These are phyloP conservation scores for Cryptococcus jaspeensis DNA, from an alignment of 1,284 basidiomycete genomes.

Conservation along the genomic window DNA sequence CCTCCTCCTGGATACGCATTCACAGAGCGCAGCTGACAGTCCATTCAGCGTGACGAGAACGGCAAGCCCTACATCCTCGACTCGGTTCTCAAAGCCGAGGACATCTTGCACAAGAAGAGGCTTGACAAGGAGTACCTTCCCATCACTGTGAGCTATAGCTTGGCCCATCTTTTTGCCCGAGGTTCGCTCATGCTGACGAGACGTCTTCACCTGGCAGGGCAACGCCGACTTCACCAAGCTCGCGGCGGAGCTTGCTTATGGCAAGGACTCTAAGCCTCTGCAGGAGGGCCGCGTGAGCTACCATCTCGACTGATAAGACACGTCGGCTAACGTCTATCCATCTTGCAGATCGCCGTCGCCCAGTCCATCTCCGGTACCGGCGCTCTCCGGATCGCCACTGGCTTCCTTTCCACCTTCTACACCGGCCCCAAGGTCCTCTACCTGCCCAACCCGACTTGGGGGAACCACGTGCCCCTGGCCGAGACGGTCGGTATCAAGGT, in stretches of 20 bases:
- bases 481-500: slow-evolving; percentile 90
- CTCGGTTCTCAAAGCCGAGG: slow-evolving; percentile 77
- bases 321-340: background rate
- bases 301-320: background rate
- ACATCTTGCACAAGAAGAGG: slow-evolving; percentile 61
- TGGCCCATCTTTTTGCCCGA: background rate
- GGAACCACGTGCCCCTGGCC: slow-evolving; percentile 85
- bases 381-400: slow-evolving; percentile 92
- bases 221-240: slow-evolving; percentile 80
- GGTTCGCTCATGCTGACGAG: background rate
- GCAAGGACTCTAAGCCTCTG: slow-evolving; percentile 74
- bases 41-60: slow-evolving; percentile 81
- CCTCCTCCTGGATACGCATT: background rate
- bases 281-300: slow-evolving; percentile 68
- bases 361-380: slow-evolving; percentile 98
- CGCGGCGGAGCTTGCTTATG: slow-evolving; percentile 88
- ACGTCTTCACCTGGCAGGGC: slow-evolving; percentile 45
- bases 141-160: slow-evolving; percentile 61
- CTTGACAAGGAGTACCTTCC: slow-evolving; percentile 98
- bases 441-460: slow-evolving; percentile 93
- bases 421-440: slow-evolving; percentile 85
- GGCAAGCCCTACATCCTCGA: slow-evolving; percentile 94
- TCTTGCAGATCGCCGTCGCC: slow-evolving; percentile 73
- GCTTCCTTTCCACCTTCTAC: slow-evolving; percentile 83
- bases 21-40: slow-evolving; percentile 9